Conservation (phyloP, 2,329 filamentous ascomycete species). For the Xylariales sp. region DNA sequence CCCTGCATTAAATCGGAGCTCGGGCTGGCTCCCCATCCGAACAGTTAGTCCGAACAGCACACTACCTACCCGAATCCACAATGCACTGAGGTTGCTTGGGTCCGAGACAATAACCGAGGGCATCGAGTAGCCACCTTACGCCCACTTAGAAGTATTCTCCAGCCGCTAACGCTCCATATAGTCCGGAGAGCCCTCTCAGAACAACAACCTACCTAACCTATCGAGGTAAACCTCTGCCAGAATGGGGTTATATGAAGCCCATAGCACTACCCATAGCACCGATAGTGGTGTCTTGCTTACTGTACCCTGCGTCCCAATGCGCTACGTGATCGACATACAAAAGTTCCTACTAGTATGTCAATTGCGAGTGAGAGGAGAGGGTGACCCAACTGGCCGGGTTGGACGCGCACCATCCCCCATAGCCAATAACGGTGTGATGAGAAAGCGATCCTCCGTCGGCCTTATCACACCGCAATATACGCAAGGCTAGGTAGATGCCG, state of each 20-base stretch:
- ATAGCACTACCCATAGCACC: background rate
- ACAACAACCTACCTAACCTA: background rate
- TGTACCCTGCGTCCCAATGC: constrained; percentile 5
- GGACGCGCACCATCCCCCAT: constrained; percentile 1
- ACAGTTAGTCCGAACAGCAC: too few relatives aligned
- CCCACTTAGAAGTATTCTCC: background rate
- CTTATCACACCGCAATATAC: constrained; percentile 6
- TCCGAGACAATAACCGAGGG: background rate
- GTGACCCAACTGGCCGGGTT: constrained; percentile 30
- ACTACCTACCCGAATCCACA: constrained; percentile 13
- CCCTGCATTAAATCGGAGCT: constrained; percentile 8
- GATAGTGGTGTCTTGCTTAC: constrained; percentile 27
- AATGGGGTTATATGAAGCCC: constrained; percentile 10
- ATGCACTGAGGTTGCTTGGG: constrained; percentile 6
- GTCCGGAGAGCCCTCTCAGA: background rate
- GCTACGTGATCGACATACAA: constrained; percentile 17
- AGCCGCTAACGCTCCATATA: background rate
- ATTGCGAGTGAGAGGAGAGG: background rate
- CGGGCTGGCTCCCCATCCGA: background rate
- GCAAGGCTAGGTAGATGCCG: constrained; percentile 13
- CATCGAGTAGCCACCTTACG: background rate
- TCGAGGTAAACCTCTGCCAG: constrained; percentile 5
- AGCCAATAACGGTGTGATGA: constrained; percentile 2
- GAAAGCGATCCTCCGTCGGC: background rate
- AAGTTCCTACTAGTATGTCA: too few relatives aligned